Conservation (phyloP, 768 basidiomycete species). For the Lactarius hatsudake region DNA sequence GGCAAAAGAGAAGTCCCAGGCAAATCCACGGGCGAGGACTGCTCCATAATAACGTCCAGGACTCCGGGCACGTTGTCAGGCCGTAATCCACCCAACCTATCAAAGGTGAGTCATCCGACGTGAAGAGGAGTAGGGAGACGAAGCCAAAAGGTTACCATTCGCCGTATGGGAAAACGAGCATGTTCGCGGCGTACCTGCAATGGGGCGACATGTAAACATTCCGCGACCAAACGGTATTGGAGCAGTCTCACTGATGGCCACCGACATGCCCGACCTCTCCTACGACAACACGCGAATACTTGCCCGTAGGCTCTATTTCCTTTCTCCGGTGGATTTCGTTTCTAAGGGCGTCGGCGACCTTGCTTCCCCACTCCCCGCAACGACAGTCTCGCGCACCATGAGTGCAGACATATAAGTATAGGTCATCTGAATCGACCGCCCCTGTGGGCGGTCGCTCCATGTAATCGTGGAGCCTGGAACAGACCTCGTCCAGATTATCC, state of each 20-base stretch:
- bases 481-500: slow-evolving; percentile 51
- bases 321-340: slow-evolving; percentile 47
- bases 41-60: slow-evolving; percentile 43
- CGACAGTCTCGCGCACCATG: slow-evolving; percentile 78
- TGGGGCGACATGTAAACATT: neutral
- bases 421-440: slow-evolving; percentile 27
- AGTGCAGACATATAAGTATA: slow-evolving; percentile 69
- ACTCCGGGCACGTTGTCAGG: slow-evolving; percentile 55
- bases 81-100: slow-evolving; percentile 62
- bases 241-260: slow-evolving; percentile 66
- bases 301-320: slow-evolving; percentile 18
- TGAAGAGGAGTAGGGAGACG: neutral
- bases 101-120: neutral
- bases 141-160: slow-evolving; percentile 54
- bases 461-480: slow-evolving; percentile 31
- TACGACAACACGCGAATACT: slow-evolving; percentile 40
- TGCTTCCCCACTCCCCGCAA: slow-evolving; percentile 64
- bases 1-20: slow-evolving; percentile 40
- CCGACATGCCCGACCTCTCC: slow-evolving; percentile 78
- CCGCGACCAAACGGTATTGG: slow-evolving; percentile 2
- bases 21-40: slow-evolving; percentile 31
- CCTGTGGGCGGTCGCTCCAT: neutral
- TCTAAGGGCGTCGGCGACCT: slow-evolving; percentile 51
- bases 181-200: slow-evolving; percentile 62
- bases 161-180: slow-evolving; percentile 65